A percentile compares a stretch with the other conserved stretches of the same genome.
Conservation (phyloP, 371 early-diverging fungal genomes). For the Mortierella sp. region DNA sequence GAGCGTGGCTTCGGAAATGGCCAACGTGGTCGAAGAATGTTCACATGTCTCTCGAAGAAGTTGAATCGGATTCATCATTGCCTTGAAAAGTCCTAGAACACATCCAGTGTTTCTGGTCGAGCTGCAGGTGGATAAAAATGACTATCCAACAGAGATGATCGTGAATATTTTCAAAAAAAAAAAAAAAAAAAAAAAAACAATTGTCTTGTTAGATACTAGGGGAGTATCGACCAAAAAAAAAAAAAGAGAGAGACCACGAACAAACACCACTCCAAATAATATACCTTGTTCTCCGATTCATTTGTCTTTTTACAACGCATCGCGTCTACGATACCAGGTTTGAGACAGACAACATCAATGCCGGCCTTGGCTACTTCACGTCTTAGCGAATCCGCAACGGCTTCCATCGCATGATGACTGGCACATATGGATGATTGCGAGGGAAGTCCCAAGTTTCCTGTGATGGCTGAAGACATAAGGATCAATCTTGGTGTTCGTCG, state of each 20-base stretch:
- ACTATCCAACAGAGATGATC: no score
- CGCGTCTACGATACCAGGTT: conserved; percentile 23
- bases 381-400: conserved; percentile 49
- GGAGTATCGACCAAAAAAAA: no score
- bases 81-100: conserved; percentile 15
- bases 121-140: no score
- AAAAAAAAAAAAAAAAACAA: no score
- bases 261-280: no score
- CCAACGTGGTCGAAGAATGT: background rate
- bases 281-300: conserved; percentile 15
- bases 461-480: conserved; percentile 30
- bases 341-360: conserved; percentile 38
- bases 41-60: conserved; percentile 16
- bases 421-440: conserved; percentile 38
- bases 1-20: no score
- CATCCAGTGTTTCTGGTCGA: no score
- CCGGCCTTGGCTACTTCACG: conserved; percentile 37
- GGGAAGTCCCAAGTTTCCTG: conserved; percentile 36
- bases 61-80: conserved; percentile 24
- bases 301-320: conserved; percentile 22
- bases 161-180: no score
- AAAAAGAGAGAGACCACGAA: no score
- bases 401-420: conserved; percentile 42
- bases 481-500: conserved; percentile 24
- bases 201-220: no score